Base-by-base conservation (phyloP, 2,329 filamentous ascomycete genomes). In the Huntiella omanensis region DNA sequence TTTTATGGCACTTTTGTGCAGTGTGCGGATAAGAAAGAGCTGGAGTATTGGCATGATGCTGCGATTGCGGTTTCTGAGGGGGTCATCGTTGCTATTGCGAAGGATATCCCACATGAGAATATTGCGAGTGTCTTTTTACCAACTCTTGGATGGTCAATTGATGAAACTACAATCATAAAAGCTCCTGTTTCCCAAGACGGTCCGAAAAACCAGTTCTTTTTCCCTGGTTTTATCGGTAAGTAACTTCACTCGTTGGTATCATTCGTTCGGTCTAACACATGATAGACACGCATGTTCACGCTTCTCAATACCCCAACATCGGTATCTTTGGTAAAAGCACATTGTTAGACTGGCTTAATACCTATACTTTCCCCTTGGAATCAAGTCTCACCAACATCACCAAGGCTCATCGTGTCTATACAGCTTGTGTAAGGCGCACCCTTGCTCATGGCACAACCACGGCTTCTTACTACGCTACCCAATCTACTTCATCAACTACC, bases 241-340 rank as follows among this genome's bases (percentile, higher is more conserved):
- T 59, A 4, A 5, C 17, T 11, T 41, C 4, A 10, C 32, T 32
- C 16, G n/a, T 47, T 22, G 32, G 32, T 13, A 15, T 5, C 19
- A 41, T 19, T 17, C 35, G 37, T 43, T 35, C 56, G 61, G 47
- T 59, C 46, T 11, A 10, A 16, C 15, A 16, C 32, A 1, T 5
- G 12, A n/a, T 51, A 88, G 88, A 98, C 61, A 94, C 91, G 1
- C 91, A 98, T 60, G 82, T 94, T 49, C 91, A 98, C 59, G 91
- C 91, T 6, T 75, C 87, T 0, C 91, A 98, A 64, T 95, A 94
- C 56, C 86, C 88, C 49, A 98, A 98, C 57, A 75, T 77, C 1
- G 91, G 91, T 49, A 80, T 98, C 52, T 96, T 96, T 58, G 91
- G 91, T 56, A 91, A 87, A 53, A 80, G 83, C 0, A 95, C 88